Conservation (phyloP, 1,139 yeast genomes). For the Scheffersomyces stambukii region DNA sequence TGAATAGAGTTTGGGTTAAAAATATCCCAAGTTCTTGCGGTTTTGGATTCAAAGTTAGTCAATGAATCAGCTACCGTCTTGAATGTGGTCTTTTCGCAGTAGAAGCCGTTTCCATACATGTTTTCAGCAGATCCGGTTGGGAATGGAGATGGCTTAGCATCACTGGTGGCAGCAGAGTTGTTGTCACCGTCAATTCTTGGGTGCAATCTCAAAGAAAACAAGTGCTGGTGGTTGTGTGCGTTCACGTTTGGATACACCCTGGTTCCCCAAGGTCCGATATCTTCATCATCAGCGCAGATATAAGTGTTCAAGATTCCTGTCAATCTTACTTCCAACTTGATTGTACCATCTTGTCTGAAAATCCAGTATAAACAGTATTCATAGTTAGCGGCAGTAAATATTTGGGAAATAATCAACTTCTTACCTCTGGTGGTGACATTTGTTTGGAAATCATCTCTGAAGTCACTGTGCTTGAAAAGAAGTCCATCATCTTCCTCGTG, state of each 20-base stretch:
- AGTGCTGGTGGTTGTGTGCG: slow-evolving; percentile 84
- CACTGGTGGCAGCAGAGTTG: slow-evolving; percentile 69
- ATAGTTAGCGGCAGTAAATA: slow-evolving; percentile 82
- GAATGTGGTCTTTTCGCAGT: slow-evolving; percentile 57
- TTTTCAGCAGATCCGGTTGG: slow-evolving; percentile 66
- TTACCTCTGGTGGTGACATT: slow-evolving; percentile 73
- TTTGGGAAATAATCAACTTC: slow-evolving; percentile 68
- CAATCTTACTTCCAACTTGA: slow-evolving; percentile 70
- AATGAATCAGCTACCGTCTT: slow-evolving; percentile 66
- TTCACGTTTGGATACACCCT: slow-evolving; percentile 75
- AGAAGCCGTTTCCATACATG: slow-evolving; percentile 72
- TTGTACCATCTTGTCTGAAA: slow-evolving; percentile 79
- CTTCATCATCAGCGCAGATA: slow-evolving; percentile 59
- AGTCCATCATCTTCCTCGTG: slow-evolving; percentile 84
- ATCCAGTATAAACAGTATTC: slow-evolving; percentile 83
- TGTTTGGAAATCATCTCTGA: slow-evolving; percentile 75
- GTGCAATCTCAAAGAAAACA: slow-evolving; percentile 74
- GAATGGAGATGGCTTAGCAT: slow-evolving; percentile 55
- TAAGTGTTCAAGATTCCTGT: slow-evolving; percentile 80
- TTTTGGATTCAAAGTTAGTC: slow-evolving; percentile 56
- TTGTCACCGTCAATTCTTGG: slow-evolving; percentile 79
- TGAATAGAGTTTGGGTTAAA: slow-evolving; percentile 66
- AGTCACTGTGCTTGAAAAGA: slow-evolving; percentile 76
- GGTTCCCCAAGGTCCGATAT: slow-evolving; percentile 73
- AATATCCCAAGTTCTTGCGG: slow-evolving; percentile 75